A percentile compares a stretch with the other conserved stretches of the same genome.
phyloP scores from a whole-genome alignment of 768 basidiomycete species.

The Leccinum barrowsii region DNA sequence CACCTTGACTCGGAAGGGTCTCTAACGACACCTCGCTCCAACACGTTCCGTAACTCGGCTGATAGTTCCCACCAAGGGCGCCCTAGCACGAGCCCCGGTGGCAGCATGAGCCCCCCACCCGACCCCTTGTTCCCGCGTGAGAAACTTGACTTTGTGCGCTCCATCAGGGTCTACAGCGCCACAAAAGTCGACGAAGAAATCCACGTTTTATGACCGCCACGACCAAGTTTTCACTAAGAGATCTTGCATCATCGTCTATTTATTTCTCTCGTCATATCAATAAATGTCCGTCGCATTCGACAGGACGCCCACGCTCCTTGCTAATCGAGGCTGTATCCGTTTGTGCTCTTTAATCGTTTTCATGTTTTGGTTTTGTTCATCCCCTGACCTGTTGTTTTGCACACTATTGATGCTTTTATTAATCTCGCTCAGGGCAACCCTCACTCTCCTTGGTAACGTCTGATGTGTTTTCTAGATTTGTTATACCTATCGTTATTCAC shows the following conservation, averaged over 20 bases:
- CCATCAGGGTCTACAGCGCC: constrained; percentile 50
- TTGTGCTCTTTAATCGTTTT: background rate
- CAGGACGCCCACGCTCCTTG: constrained; percentile 20
- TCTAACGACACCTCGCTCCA: constrained; percentile 23
- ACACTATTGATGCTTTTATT: constrained; percentile 13
- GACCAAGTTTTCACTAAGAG: background rate
- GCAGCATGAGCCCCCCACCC: constrained; percentile 17
- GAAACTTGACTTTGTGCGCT: constrained; percentile 48
- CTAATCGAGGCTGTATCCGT: background rate
- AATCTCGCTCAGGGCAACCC: constrained; percentile 1
- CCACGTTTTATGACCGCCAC: constrained; percentile 17
- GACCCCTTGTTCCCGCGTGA: constrained; percentile 31
- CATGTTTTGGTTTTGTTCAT: background rate
- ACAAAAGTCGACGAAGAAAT: constrained; percentile 37
- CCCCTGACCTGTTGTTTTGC: background rate
- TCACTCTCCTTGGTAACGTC: constrained; percentile 9
- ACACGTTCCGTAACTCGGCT: constrained; percentile 14
- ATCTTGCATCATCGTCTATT: background rate
- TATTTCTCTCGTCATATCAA: background rate
- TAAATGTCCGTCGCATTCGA: constrained; percentile 7
- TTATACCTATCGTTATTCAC: constrained; percentile 9
- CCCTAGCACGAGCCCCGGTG: constrained; percentile 8
- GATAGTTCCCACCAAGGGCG: constrained; percentile 14
- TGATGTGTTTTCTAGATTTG: background rate
- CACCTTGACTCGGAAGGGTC: constrained; percentile 19